These are phyloP conservation scores for Starmerella vitae DNA, from an alignment of 805 yeast species.

Conservation along the genomic window DNA sequence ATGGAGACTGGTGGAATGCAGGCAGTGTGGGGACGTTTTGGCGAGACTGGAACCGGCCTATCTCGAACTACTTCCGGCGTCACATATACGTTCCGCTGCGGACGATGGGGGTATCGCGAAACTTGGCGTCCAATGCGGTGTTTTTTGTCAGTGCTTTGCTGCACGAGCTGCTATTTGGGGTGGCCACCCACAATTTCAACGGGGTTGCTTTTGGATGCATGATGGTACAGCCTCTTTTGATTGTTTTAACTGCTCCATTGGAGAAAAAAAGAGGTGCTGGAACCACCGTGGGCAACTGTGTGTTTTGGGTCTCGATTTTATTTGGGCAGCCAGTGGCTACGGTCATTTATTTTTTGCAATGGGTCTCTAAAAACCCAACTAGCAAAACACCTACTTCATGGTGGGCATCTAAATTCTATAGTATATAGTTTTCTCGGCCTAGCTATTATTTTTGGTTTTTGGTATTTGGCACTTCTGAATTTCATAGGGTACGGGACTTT, in stretches of 20 bases:
- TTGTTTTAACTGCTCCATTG: conserved; percentile 31
- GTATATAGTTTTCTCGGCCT: neutral
- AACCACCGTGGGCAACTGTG: conserved; percentile 33
- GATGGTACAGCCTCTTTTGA: conserved; percentile 34
- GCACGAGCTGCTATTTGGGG: conserved; percentile 36
- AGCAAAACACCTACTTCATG: conserved; percentile 5
- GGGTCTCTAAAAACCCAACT: conserved; percentile 24
- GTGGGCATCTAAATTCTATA: conserved; percentile 3
- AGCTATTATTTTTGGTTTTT: too few relatives aligned
- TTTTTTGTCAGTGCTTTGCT: conserved; percentile 34
- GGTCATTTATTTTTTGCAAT: conserved; percentile 33
- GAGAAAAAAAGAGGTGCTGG: conserved; percentile 32
- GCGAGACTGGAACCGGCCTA: conserved; percentile 37
- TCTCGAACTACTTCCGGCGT: conserved; percentile 32
- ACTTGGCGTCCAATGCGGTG: conserved; percentile 28
- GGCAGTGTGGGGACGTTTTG: conserved; percentile 37
- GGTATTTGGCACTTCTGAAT: too few relatives aligned
- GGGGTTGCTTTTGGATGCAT: conserved; percentile 36
- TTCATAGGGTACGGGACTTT: too few relatives aligned
- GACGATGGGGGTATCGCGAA: conserved; percentile 25
- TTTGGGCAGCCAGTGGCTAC: conserved; percentile 36
- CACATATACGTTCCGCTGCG: conserved; percentile 33
- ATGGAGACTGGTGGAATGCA: conserved; percentile 40
- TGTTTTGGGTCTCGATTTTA: conserved; percentile 35
- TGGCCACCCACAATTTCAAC: conserved; percentile 35